Base-by-base conservation (phyloP, 805 yeast species). In the Candida hungchunana region DNA sequence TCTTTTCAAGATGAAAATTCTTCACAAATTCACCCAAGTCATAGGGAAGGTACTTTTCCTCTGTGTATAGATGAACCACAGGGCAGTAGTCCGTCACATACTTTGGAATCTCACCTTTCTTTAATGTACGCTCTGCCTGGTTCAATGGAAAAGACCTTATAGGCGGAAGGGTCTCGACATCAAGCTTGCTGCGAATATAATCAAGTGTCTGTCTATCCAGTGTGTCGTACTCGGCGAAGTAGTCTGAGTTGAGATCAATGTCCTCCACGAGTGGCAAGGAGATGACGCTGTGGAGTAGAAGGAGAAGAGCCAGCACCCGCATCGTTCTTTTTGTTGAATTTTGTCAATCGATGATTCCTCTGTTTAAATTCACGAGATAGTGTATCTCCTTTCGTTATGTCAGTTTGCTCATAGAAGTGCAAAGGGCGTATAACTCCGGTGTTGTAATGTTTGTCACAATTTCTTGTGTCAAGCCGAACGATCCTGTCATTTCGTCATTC, bases 21-120 rank as follows among this genome's bases (percentile, higher is more conserved):
- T 63, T 61, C 6, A 85, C 88, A 55, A 61, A 90, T 15, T 82
- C 74, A 19, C 66, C 71, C 26, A 88, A 70, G 51, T 87, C 94
- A 49, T 86, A 86, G 0, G 98, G 96, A 47, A 82, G 64, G 54
- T 89, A 90, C 36, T 67, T 60, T 51, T 90, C 98, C 54, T 90
- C 98, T 1, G 94, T 79, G 62, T 90, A 89, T 9, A 90, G 65
- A 53, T 86, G 85, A 3, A 90, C 89, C 35, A 79, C 62, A 0
- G 98, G 97, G 4, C 83, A 75, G 53, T 71, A 69, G 29, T 81
- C 79, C 3, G 75, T 44, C 2, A 79, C 81, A 56, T 75, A 83
- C 7, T 56, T 55, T 0, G 93, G 94, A 3, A 83, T 68, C 33
- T 73, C 76, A 1, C 85, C 84, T 28, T 63, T 58, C 13, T 48